phyloP scores from a whole-genome alignment of 768 basidiomycete species.

The Lentinula lateritia region DNA sequence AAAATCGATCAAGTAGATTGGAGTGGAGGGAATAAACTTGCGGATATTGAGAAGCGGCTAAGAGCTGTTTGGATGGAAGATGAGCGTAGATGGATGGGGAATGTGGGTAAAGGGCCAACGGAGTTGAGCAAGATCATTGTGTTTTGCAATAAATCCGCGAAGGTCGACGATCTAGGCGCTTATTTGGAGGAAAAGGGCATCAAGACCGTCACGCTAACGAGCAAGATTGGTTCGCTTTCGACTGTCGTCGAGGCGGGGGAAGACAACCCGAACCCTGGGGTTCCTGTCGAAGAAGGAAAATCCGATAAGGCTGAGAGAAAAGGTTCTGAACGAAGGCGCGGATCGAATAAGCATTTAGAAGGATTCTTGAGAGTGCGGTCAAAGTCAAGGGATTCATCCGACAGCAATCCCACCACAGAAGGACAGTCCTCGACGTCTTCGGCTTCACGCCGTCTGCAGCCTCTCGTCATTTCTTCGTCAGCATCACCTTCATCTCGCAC shows the following conservation, averaged over 20 bases:
- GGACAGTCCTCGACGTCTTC: neutral
- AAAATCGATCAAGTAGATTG: constrained; percentile 68
- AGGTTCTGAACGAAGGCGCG: constrained; percentile 39
- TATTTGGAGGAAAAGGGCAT: constrained; percentile 60
- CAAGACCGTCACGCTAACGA: constrained; percentile 60
- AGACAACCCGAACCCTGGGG: neutral
- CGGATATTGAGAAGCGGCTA: constrained; percentile 74
- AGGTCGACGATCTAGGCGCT: constrained; percentile 55
- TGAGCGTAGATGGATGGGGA: constrained; percentile 4
- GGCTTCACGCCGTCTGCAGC: constrained; percentile 5
- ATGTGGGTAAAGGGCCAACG: constrained; percentile 13
- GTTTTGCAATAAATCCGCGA: constrained; percentile 75
- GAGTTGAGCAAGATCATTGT: constrained; percentile 66
- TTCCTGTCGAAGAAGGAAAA: neutral
- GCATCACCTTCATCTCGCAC: constrained; percentile 4
- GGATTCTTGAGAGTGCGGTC: constrained; percentile 48
- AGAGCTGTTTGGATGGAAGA: constrained; percentile 74
- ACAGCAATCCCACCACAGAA: neutral
- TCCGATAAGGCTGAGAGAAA: neutral
- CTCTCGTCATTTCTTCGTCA: neutral
- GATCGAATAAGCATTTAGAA: constrained; percentile 72
- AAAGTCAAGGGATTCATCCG: neutral
- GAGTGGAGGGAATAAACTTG: constrained; percentile 76
- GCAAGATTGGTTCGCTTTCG: constrained; percentile 31
- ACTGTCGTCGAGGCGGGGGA: neutral